These are phyloP conservation scores for Ciborinia camelliae DNA, from an alignment of 2,329 filamentous ascomycete genomes.

Conservation along the genomic window DNA sequence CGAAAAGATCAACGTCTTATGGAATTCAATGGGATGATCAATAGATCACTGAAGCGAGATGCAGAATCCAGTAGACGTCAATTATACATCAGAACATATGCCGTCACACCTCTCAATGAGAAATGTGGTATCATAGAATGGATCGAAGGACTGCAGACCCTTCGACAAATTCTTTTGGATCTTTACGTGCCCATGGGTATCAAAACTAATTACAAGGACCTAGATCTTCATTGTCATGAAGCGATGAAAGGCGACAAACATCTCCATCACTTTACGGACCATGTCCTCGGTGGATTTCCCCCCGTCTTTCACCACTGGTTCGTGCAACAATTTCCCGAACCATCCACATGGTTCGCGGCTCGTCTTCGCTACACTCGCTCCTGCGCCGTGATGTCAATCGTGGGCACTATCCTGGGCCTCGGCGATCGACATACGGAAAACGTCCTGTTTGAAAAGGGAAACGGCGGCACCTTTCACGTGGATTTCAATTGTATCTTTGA, in stretches of 20 bases:
- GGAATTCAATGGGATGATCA: constrained; percentile 99
- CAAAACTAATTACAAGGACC: constrained; percentile 63
- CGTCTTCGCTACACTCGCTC: constrained; percentile 87
- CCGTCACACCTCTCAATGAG: constrained; percentile 93
- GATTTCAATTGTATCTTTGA: constrained; percentile 99
- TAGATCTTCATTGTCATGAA: constrained; percentile 62
- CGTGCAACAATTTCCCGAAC: constrained; percentile 88
- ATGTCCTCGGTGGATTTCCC: constrained; percentile 64
- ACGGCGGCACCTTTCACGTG: constrained; percentile 92
- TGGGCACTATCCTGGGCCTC: constrained; percentile 87
- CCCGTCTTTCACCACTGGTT: constrained; percentile 93
- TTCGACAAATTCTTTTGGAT: constrained; percentile 83
- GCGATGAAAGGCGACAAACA: constrained; percentile 57
- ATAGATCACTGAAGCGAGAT: constrained; percentile 86
- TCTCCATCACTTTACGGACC: constrained; percentile 66
- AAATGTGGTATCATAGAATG: constrained; percentile 98
- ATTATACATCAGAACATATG: constrained; percentile 94
- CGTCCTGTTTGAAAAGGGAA: constrained; percentile 88
- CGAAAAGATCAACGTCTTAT: constrained; percentile 96
- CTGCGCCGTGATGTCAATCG: constrained; percentile 99
- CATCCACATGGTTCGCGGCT: constrained; percentile 86
- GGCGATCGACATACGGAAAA: constrained; percentile 98
- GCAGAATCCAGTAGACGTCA: constrained; percentile 86
- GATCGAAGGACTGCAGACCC: constrained; percentile 92
- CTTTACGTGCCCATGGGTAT: constrained; percentile 76